Base-by-base conservation (phyloP, 2,329 filamentous ascomycete genomes). In the Lasiodiplodia citricola region DNA sequence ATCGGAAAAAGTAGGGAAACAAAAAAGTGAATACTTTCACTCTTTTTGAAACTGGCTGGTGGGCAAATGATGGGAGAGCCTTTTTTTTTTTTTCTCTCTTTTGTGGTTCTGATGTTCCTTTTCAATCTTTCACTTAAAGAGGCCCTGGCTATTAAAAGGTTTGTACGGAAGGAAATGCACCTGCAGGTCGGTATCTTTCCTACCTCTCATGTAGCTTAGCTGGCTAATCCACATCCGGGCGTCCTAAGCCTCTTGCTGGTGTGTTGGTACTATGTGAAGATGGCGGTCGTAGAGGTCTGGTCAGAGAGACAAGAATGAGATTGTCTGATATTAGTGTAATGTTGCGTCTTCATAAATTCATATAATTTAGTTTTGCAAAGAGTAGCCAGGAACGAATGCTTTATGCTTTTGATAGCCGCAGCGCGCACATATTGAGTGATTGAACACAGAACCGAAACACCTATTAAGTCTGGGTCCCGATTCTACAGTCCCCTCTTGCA, bases 191-290 rank as follows among this genome's bases (percentile, higher is more conserved):
- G 28, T 52, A 38, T 50, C 25, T 63, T 25, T 37, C 44, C n/a
- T 21, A 44, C 8, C 51, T 52, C 38, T 35, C 47, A 23, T 64
- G 31, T 64, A 64, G 60, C 28, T 52, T 64, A 64, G 47, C 47
- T 64, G 60, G 60, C 60, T 64, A 51, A 64, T 64, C 28, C 6
- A 57, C 31, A 64, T 37, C 18, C 35, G 60, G 44, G 28, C n/a
- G 44, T 21, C 14, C 44, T 52, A 7, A 37, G 60, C 60, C 31
- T n/a, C 18, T 28, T 25, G 23, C 23, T n/a, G n/a, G n/a, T 35
- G 38, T 25, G 8, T 35, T 31, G 8, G 10, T 18, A 21, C 18
- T n/a, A n/a, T 37, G 41, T 51, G 44, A 18, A 16, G 11, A n/a
- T 13, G 28, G 58, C 14, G 57, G 38, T 25, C 8, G 28, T 21